Evolutionary conservation across 2,329 filamentous ascomycete genomes (phyloP), one percentile per base, ranked within the genome.

Genomic region (Paraconiothyrium brasiliense): DNA sequence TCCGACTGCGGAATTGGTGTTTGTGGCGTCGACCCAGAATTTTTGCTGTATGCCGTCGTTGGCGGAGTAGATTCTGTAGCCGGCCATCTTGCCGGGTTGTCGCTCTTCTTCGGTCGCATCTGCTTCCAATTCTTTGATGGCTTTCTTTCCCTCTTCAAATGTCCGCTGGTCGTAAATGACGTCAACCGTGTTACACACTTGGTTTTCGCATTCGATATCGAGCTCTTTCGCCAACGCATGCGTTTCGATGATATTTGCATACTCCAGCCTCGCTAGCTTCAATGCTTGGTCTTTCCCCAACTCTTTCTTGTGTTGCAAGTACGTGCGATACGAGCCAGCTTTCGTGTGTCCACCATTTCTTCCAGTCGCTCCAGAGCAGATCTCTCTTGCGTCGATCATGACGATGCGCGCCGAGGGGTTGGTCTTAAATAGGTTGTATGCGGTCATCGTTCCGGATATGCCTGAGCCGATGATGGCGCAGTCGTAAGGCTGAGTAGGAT

Each of bases 151-250:
- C 4, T 49, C 6, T 37, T 74, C 66, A 55, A 76, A 79, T 0
- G 72, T 71, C 13, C 54, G 48, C 13, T 61, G 22, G 54, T 87
- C 84, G 69, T 87, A 89, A 35, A 89, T 78, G 2, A 89, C 76
- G 70, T 90, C 87, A 2, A 88, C 81, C 0, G 87, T 89, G 27
- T 82, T 78, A 65, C 85, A 84, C 10, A 81, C 71, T 41, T 76
- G 69, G 54, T 81, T 83, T 67, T 89, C 87, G 24, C 75, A 78
- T 2, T 71, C 66, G 6, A 75, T 69, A 82, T 11, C 77, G 58
- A 88, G 74, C 20, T 81, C 75, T 5, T 72, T 70, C 0, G 86
- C 85, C 62, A 90, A 84, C 0, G 71, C 74, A 68, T 89, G 87
- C 10, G 87, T 83, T n/a, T 82, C 83, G 30, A 79, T 75, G 58